Evolutionary conservation across 2,329 filamentous ascomycete species (phyloP), one percentile per base, ranked within the genome.

Genomic region (Alternaria brassicicola): DNA sequence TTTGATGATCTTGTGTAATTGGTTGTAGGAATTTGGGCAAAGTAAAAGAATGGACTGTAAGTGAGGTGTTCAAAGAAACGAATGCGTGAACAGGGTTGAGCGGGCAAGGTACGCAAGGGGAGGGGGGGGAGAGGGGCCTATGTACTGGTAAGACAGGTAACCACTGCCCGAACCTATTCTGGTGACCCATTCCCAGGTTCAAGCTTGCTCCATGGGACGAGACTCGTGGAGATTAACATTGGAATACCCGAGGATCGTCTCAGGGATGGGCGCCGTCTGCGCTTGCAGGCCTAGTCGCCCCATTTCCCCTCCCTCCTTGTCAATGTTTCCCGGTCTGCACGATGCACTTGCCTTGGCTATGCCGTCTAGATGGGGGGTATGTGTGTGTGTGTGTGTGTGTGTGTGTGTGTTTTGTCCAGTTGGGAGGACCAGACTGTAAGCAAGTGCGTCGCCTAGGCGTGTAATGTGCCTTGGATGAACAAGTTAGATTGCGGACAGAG

Each of bases 1-100:
- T n/a, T 62, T 74, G 49, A 45, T 52, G 35, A 10, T 52, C 23
- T 43, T 17, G 46, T 30, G 19, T 50, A 21, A 9, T 38, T 42
- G 15, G 31, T 15, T 26, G 19, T 41, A 15, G 12, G n/a, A 13
- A 30, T 19, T 33, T 17, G 21, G 6, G 4, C 15, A 28, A 30
- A 26, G 31, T 21, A 56, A 51, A 31, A 51, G 26, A 38, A 59
- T 25, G 13, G 50, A 55, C 30, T 33, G 12, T 17, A 36, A 12
- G 52, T 43, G 21, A 43, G 33, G 28, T 35, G 26, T 25, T 38
- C 43, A 19, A 47, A 23, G 43, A 33, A 19, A 47, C 19, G 28
- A 15, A 19, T 39, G 12, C 6, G 23, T 39, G 43, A 47, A 35
- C 43, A 47, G 43, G 43, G 43, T 47, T 33, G 43, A 49, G 21